These are phyloP conservation scores for Boechera divaricarpa DNA, from an alignment of 345 rosid species.

Conservation along the genomic window DNA sequence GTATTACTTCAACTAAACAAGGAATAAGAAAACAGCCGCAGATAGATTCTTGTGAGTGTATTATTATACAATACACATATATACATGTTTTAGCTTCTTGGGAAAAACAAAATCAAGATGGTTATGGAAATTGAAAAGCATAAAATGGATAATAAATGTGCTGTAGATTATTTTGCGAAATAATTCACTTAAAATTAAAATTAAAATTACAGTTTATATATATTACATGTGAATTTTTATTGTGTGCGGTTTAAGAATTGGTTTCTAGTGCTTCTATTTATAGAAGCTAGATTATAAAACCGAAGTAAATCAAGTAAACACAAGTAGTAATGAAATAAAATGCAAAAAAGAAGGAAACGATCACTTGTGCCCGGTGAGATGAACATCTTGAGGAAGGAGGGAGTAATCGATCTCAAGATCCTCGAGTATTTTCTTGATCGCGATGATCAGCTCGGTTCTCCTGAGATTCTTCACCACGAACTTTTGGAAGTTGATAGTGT, in stretches of 20 bases:
- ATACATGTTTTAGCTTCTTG: neutral
- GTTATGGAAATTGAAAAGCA: neutral
- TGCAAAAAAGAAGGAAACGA: neutral
- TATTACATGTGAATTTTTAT: no score
- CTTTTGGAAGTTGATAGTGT: constrained; percentile 63
- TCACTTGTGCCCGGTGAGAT: constrained; percentile 35
- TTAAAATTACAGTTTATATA: no score
- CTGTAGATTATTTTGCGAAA: neutral
- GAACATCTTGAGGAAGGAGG: constrained; percentile 58
- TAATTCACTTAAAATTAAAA: no score
- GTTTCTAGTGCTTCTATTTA: neutral
- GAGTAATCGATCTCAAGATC: constrained; percentile 53
- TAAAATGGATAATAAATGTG: neutral
- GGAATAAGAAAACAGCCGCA: neutral
- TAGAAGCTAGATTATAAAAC: neutral
- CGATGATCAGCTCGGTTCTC: constrained; percentile 53
- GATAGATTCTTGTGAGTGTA: neutral
- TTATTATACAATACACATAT: neutral
- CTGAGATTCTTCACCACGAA: constrained; percentile 55
- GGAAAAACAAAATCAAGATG: neutral
- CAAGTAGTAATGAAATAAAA: neutral
- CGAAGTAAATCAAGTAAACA: neutral
- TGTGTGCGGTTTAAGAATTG: no score
- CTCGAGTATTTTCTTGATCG: constrained; percentile 56
- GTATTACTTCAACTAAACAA: neutral